Base-by-base conservation (phyloP, 345 rosid genomes). In the Microthlaspi erraticum region DNA sequence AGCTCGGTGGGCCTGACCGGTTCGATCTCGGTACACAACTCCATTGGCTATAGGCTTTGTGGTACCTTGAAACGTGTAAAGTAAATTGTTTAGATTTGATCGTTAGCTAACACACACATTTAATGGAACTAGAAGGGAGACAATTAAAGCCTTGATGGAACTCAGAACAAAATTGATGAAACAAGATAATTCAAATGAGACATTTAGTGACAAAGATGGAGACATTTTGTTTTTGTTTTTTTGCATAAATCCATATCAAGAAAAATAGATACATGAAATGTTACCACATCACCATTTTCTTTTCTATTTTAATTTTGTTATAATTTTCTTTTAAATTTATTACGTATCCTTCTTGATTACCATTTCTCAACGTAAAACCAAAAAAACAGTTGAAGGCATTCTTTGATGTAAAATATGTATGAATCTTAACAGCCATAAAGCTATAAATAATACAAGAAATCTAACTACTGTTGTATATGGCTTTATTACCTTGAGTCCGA, bases 31-130 rank as follows among this genome's bases (percentile, higher is more conserved):
- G 60, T 77, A 90, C 5, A 65, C 66, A 73, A 90, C 88, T 41
- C 94, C 97, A 39, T 78, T 75, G 3, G 90, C 97, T 68, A 10
- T 17, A 4, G 83, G 81, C 66, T 80, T 83, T 23, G 64, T 31
- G 17, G 48, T 67, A 58, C 77, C 77, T 77, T 31, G 29, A 13
- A 57, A 69, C 55, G 45, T 36, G 43, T 20, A 45, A 10, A 65
- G 20, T 59, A 17, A 17, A 57, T 50, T 55, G 20, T 10, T n/a
- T n/a, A 43, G 17, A n/a, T 45, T 55, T 59, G 6, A 59, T 34
- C 7, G 19, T 60, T 50, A 66, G 64, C 19, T 55, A 26, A 2
- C 29, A 2, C 29, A 26, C 29, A 26, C 29, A 26, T 26, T 26
- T 26, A 26, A 26, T 26, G 29, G 29, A 31, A 8, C 13, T 18